Conservation (phyloP, 208 protist genomes). For the Leishmania turanica region DNA sequence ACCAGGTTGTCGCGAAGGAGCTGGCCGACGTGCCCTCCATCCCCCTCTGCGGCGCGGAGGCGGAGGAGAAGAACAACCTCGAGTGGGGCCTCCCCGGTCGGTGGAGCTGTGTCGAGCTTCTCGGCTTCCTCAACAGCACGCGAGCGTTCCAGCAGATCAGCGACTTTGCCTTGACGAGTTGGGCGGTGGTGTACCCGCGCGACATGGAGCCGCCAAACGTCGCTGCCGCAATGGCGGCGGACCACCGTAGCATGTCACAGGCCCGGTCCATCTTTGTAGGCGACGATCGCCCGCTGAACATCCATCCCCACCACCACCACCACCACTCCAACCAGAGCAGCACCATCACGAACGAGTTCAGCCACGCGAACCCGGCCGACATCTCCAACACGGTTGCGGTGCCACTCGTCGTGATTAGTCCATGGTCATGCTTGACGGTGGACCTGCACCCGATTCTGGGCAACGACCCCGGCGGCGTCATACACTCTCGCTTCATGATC, state of each 20-base stretch:
- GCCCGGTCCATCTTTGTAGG: background rate
- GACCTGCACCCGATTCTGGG: conserved; percentile 29
- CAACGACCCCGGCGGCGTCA: conserved; percentile 12
- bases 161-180: conserved; percentile 55
- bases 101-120: conserved; percentile 39
- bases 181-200: conserved; percentile 35
- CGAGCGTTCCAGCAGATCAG: conserved; percentile 51
- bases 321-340: background rate
- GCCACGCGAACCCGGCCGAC: background rate
- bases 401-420: conserved; percentile 22
- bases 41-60: background rate
- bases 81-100: conserved; percentile 9
- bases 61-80: conserved; percentile 2
- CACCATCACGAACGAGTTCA: background rate
- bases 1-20: conserved; percentile 10
- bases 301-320: background rate
- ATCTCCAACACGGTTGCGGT: background rate
- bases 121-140: conserved; percentile 42
- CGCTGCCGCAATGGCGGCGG: conserved; percentile 1
- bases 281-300: conserved; percentile 5
- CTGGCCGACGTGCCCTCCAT: conserved; percentile 8
- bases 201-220: conserved; percentile 20
- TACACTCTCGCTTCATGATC: conserved; percentile 42
- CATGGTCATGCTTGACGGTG: conserved; percentile 28
- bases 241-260: background rate